phyloP scores from a whole-genome alignment of 352 stramenopile genomes.

The Globisporangium paroecandrum region DNA sequence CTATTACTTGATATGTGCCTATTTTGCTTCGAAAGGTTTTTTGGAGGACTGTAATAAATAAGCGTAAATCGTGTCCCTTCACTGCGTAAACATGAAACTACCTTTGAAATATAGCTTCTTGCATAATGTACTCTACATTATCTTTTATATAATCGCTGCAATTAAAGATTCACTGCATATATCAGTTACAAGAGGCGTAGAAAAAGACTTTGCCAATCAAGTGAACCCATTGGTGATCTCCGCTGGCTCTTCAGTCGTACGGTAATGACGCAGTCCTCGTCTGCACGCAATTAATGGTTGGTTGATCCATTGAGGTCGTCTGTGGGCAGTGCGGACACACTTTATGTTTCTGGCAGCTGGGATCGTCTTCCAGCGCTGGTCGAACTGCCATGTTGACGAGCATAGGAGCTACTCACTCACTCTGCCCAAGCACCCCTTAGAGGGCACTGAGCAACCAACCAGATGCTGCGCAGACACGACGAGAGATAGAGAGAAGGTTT shows the following conservation, averaged over 20 bases:
- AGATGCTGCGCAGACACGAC: background rate
- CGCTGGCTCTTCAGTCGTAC: background rate
- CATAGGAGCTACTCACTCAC: background rate
- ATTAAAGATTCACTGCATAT: background rate
- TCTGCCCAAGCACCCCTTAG: background rate
- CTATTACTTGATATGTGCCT: too few species aligned
- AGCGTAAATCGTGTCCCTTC: too few species aligned
- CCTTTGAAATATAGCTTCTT: too few species aligned
- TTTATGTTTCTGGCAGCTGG: background rate
- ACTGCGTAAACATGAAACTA: too few species aligned
- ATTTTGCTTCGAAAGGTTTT: too few species aligned
- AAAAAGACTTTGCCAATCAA: background rate
- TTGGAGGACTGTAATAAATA: too few species aligned
- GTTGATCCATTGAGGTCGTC: background rate
- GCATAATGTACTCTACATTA: too few species aligned
- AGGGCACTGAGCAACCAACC: background rate
- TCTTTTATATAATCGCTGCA: background rate
- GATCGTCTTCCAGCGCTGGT: background rate
- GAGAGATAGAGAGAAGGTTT: background rate
- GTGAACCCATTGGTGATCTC: background rate
- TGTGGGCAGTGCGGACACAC: background rate
- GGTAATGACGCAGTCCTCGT: background rate
- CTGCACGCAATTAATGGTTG: background rate
- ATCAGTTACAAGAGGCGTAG: background rate
- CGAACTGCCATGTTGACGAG: background rate